A percentile compares a stretch with the other conserved stretches of the same genome.
Evolutionary conservation across 257 asterid genomes (phyloP).

Genomic region (Coffea canephora): DNA sequence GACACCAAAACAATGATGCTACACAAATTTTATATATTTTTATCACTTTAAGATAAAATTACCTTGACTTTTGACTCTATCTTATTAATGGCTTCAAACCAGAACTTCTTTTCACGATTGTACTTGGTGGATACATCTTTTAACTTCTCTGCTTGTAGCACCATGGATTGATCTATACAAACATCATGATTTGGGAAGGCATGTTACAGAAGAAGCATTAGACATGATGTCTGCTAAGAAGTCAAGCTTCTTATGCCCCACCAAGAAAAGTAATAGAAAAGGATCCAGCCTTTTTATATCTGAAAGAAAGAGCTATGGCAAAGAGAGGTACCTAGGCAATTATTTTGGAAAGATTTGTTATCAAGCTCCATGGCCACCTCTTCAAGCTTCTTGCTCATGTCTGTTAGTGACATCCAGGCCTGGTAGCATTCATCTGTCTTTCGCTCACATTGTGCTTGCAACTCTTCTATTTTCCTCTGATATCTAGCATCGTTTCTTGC

Average conservation of each 20-base stretch:
- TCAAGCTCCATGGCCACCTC: conserved; percentile 85
- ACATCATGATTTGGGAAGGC: not conserved
- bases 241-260: conserved; percentile 62
- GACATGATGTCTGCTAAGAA: not conserved
- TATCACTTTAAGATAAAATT: not conserved
- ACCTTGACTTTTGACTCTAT: conserved; percentile 74
- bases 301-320: not conserved
- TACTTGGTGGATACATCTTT: conserved; percentile 54
- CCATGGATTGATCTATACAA: conserved; percentile 56
- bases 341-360: conserved; percentile 65
- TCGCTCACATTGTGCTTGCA: conserved; percentile 54
- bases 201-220: not conserved
- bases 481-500: conserved; percentile 50
- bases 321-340: conserved; percentile 59
- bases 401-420: conserved; percentile 92
- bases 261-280: conserved; percentile 20
- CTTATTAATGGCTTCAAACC: conserved; percentile 51
- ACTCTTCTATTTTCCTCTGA: conserved; percentile 70
- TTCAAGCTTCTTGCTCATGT: conserved; percentile 69
- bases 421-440: conserved; percentile 94
- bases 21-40: not conserved
- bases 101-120: conserved; percentile 52
- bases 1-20: not conserved
- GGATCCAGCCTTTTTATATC: conserved; percentile 72
- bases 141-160: conserved; percentile 47